These are phyloP conservation scores for Apiosordaria backusii DNA, from an alignment of 495 filamentous ascomycete species.

Conservation along the genomic window DNA sequence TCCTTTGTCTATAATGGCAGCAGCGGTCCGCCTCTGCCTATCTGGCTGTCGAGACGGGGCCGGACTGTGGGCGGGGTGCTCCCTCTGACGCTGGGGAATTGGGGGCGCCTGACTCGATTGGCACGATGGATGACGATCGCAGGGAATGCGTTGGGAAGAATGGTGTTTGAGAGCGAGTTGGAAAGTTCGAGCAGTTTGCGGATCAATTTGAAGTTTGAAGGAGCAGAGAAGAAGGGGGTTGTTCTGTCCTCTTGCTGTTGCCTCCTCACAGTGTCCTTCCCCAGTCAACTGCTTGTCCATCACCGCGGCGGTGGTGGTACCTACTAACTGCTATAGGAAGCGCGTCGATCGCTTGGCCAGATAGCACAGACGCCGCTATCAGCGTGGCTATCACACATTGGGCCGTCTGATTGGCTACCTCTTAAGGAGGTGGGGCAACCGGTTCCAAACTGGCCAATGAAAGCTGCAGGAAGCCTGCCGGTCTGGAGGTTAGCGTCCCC, in stretches of 20 bases:
- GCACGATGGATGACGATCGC: neutral
- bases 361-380: conserved; percentile 14
- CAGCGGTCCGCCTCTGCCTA: conserved; percentile 1
- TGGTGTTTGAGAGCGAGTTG: conserved; percentile 4
- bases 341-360: conserved; percentile 18
- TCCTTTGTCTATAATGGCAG: neutral
- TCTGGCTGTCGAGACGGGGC: conserved; percentile 6
- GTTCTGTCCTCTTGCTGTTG: neutral
- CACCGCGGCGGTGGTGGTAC: neutral
- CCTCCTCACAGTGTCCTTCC: neutral
- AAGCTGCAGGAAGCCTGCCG: conserved; percentile 11
- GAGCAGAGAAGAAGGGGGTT: neutral
- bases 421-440: neutral
- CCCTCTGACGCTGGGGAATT: conserved; percentile 9
- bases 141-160: neutral
- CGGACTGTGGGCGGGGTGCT: conserved; percentile 12
- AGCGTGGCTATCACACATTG: conserved; percentile 10
- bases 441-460: conserved; percentile 19
- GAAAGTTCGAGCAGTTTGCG: neutral
- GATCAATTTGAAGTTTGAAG: neutral
- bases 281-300: neutral
- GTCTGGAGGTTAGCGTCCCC: conserved; percentile 8
- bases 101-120: conserved; percentile 18
- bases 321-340: neutral
- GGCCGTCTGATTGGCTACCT: conserved; percentile 22